phyloP scores from a whole-genome alignment of 179 eudicot species.

The Beta corolliflora region DNA sequence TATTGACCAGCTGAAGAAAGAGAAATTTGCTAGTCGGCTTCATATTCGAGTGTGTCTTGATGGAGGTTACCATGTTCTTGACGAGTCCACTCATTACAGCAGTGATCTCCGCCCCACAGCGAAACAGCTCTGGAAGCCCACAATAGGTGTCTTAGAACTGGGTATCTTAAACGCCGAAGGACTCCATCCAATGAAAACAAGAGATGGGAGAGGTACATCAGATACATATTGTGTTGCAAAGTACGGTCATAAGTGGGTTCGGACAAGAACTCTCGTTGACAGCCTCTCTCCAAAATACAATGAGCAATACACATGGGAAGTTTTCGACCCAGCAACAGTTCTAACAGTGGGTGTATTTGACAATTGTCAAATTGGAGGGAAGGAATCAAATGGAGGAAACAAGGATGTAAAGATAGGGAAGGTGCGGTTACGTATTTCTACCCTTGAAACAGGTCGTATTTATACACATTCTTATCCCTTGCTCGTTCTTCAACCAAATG shows the following conservation, averaged over 20 bases:
- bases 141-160: slow-evolving; percentile 84
- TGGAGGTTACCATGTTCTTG: slow-evolving; percentile 98
- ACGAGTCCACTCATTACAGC: slow-evolving; percentile 92
- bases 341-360: slow-evolving; percentile 88
- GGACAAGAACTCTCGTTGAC: slow-evolving; percentile 88
- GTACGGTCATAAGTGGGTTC: slow-evolving; percentile 90
- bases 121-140: slow-evolving; percentile 87
- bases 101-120: slow-evolving; percentile 96
- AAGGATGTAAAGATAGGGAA: slow-evolving; percentile 85
- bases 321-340: slow-evolving; percentile 90
- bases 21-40: slow-evolving; percentile 75
- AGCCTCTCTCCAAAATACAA: slow-evolving; percentile 78
- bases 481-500: slow-evolving; percentile 77
- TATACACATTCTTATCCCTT: slow-evolving; percentile 91
- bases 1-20: slow-evolving; percentile 83
- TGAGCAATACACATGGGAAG: slow-evolving; percentile 99
- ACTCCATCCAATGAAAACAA: slow-evolving; percentile 90
- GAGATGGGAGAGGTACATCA: slow-evolving; percentile 83
- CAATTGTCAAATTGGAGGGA: slow-evolving; percentile 77
- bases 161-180: slow-evolving; percentile 81
- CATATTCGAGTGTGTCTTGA: slow-evolving; percentile 90
- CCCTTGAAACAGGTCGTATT: slow-evolving; percentile 86
- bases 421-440: slow-evolving; percentile 85
- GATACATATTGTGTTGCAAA: slow-evolving; percentile 97
- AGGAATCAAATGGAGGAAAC: slow-evolving; percentile 55